Base-by-base conservation (phyloP, 106 monocot species). In the Acanthochlamys bracteata region DNA sequence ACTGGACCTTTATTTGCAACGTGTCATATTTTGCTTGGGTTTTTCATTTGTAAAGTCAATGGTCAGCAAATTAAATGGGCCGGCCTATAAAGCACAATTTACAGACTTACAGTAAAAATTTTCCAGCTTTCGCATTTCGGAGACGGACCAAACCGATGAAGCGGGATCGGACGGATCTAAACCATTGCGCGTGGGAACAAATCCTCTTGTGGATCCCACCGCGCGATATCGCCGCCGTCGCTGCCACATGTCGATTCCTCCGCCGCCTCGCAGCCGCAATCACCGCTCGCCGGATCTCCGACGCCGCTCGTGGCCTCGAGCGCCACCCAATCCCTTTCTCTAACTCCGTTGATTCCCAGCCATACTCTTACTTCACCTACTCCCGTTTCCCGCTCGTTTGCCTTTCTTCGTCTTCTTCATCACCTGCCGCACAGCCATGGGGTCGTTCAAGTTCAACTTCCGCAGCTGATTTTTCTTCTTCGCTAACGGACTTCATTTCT, bases 231-330 rank as follows among this genome's bases (percentile, higher is more conserved):
- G 66, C 80, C 23, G 59, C 83, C 60, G 76, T 57, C 55, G 57
- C 83, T 59, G 40, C 74, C 64, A 46, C 80, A 22, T 77, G 80
- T 74, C 26, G 25, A 39, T 56, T 65, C 57, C 65, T 87, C 65
- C 59, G 65, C 60, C 24, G 23, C 41, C 25, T 52, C 23, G 63
- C 74, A 51, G 22, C 56, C 51, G 10, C 63, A 49, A 51, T 83
- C 69, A 66, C 77, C 71, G 65, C 67, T 17, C 59, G 64, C 47
- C 66, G 82, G 14, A 56, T 75, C 53, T 47, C 83, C 64, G 87
- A 87, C 66, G 83, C 83, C 55, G 66, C 87, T 22, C 64, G 83
- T n/a, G 65, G 72, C 64, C 69, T 80, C 43, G 87, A 87, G 74
- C 62, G 12, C 24, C 64, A 66, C 65, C 77, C 79, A 54, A 72